Evolutionary conservation across 1,139 yeast species (phyloP).

Genomic region (Hyphopichia buzzinii): DNA sequence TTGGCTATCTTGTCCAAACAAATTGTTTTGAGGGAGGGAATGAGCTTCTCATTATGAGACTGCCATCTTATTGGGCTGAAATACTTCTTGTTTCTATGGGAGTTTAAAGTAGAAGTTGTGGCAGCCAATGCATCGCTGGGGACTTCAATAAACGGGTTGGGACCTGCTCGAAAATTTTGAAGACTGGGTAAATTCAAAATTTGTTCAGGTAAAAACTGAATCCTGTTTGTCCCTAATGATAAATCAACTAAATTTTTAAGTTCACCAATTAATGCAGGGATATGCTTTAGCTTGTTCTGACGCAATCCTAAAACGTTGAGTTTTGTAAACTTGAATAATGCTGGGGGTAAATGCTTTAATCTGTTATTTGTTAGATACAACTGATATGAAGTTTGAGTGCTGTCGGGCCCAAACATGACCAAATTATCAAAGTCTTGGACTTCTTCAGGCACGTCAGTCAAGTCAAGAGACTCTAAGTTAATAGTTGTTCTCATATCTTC

Average conservation of each 20-base stretch:
- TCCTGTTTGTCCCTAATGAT: constrained; percentile 37
- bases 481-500: constrained; percentile 37
- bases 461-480: constrained; percentile 35
- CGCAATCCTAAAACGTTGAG: constrained; percentile 43
- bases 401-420: constrained; percentile 33
- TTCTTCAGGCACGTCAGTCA: constrained; percentile 43
- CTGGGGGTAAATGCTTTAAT: constrained; percentile 30
- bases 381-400: constrained; percentile 29
- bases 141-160: constrained; percentile 37
- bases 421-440: constrained; percentile 43
- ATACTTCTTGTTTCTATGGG: constrained; percentile 8
- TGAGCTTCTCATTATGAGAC: constrained; percentile 7
- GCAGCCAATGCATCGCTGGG: constrained; percentile 27
- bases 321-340: constrained; percentile 41
- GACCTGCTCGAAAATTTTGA: constrained; percentile 40
- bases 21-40: constrained; percentile 32
- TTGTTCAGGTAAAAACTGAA: constrained; percentile 35
- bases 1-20: constrained; percentile 37
- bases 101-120: constrained; percentile 12
- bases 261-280: constrained; percentile 37
- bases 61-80: constrained; percentile 4
- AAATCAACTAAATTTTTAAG: constrained; percentile 35
- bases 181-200: constrained; percentile 31
- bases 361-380: constrained; percentile 39
- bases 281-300: constrained; percentile 31